A percentile compares a stretch with the other conserved stretches of the same genome.
These are phyloP conservation scores for Penicillium canariense DNA, from an alignment of 495 filamentous ascomycete species.

Conservation along the genomic window DNA sequence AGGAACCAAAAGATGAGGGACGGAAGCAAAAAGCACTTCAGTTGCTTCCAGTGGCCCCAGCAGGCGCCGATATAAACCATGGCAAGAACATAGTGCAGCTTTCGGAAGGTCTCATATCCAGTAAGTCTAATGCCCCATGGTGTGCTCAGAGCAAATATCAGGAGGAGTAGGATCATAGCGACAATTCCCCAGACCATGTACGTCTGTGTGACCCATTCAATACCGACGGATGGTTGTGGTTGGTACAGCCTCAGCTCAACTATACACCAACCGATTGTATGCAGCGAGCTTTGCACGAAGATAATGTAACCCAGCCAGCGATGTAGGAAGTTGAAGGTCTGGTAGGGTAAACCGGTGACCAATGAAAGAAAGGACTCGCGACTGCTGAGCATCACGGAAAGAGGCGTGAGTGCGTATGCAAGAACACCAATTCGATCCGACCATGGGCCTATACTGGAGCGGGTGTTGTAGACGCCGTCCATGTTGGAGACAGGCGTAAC, in stretches of 20 bases:
- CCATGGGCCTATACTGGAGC: slow-evolving; percentile 59
- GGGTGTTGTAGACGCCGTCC: slow-evolving; percentile 50
- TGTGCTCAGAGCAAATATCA: slow-evolving; percentile 55
- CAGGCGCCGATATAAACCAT: slow-evolving; percentile 65
- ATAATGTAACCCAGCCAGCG: slow-evolving; percentile 65
- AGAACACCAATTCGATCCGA: slow-evolving; percentile 60
- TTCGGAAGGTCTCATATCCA: slow-evolving; percentile 66
- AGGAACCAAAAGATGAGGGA: slow-evolving; percentile 55
- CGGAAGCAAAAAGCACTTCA: slow-evolving; percentile 62
- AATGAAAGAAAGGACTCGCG: slow-evolving; percentile 60
- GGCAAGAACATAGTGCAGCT: slow-evolving; percentile 61
- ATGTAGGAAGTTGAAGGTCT: slow-evolving; percentile 68
- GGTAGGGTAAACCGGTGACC: slow-evolving; percentile 63
- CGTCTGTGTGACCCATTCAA: slow-evolving; percentile 47
- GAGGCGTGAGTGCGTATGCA: slow-evolving; percentile 64
- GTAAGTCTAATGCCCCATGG: slow-evolving; percentile 55
- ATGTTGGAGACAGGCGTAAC: slow-evolving; percentile 53
- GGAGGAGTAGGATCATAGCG: slow-evolving; percentile 55
- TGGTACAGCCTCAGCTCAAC: slow-evolving; percentile 61
- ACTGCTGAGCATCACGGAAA: slow-evolving; percentile 57
- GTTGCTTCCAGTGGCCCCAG: slow-evolving; percentile 63
- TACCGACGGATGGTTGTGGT: slow-evolving; percentile 57
- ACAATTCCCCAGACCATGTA: slow-evolving; percentile 68
- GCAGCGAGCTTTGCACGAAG: slow-evolving; percentile 56
- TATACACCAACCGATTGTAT: slow-evolving; percentile 65